Base-by-base conservation (phyloP, 2,329 filamentous ascomycete species). In the Trichoderma breve region DNA sequence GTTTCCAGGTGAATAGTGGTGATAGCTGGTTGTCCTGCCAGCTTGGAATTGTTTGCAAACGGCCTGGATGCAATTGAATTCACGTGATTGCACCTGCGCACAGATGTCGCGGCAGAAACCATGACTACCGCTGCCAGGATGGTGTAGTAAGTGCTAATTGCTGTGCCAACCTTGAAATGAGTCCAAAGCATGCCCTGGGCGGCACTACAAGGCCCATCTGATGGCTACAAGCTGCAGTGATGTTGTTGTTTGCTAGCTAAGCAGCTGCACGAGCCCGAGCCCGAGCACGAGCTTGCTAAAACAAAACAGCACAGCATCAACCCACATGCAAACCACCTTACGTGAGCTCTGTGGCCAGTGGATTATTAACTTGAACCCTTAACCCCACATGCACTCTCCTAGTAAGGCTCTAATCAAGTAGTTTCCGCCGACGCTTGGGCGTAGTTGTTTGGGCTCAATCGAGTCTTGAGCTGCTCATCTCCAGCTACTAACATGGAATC, bases 51-150 rank as follows among this genome's bases (percentile, higher is more conserved):
- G 55, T 32, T 24, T 26, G 36, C 36, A 21, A n/a, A 24, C 26
- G 9, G 7, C 14, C 18, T 34, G 26, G 21, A 34, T 6, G 18
- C 8, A 61, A 26, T 14, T 34, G 26, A 36, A 51, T 61, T 32
- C 65, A 69, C 65, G 65, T 69, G 65, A 69, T 69, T 60, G 21
- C 55, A 47, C 18, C 65, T 34, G 55, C 9, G 28, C 34, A 57
- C 55, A 69, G 36, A 28, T 51, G 55, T 11, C 55, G 57, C 24
- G 8, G 26, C 18, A 32, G 8, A n/a, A 21, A 60, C 32, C 24
- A 43, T 34, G 65, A 24, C 64, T 58, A 18, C 24, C 47, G 39
- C 34, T 63, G 57, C 57, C 30, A 34, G 18, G 57, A 63, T 43
- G 34, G 7, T 43, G 9, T 36, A 26, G 14, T 24, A 53, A 24